Base-by-base conservation (phyloP, 2,329 filamentous ascomycete genomes). In the Stachybotrys echinatus region DNA sequence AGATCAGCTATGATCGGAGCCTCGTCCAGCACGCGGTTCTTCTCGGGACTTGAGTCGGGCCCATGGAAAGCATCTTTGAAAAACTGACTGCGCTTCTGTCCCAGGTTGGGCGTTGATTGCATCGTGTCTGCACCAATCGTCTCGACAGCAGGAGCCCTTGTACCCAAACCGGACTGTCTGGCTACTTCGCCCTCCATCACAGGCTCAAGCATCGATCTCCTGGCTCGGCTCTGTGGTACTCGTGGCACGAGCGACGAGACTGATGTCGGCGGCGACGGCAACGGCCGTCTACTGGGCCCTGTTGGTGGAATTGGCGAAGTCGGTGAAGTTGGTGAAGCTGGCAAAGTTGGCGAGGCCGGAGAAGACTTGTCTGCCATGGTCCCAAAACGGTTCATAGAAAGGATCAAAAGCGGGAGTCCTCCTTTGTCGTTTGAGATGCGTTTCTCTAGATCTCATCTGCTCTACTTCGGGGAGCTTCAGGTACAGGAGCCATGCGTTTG, bases 21-120 rank as follows among this genome's bases (percentile, higher is more conserved):
- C 54, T 82, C 77, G 50, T 74, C 72, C 6, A 69, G 69, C 12
- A 83, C 64, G n/a, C 72, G 72, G 47, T 77, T 74, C 52, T 68
- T 40, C 38, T 40, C 10, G n/a, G n/a, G 17, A 40, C 72, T 18
- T 67, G 61, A 19, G 5, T 53, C 49, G 22, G 48, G 31, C 6
- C 56, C 23, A 48, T 47, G 21, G 66, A 64, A 52, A 78, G 76
- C 17, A 19, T 69, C 70, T 46, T 79, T 74, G 50, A 75, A 78
- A 48, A 73, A 76, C 23, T 58, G 49, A 45, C 58, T 59, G n/a
- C 54, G 53, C 39, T 56, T 54, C 31, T 51, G 55, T 3, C 54
- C 23, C 31, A 20, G 62, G 49, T 27, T 54, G 54, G 17, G 58
- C n/a, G 51, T 48, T 10, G 59, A 56, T 10, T 52, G 50, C 39